Base-by-base conservation (phyloP, 148 eudicot genomes). In the Camellia japonica region DNA sequence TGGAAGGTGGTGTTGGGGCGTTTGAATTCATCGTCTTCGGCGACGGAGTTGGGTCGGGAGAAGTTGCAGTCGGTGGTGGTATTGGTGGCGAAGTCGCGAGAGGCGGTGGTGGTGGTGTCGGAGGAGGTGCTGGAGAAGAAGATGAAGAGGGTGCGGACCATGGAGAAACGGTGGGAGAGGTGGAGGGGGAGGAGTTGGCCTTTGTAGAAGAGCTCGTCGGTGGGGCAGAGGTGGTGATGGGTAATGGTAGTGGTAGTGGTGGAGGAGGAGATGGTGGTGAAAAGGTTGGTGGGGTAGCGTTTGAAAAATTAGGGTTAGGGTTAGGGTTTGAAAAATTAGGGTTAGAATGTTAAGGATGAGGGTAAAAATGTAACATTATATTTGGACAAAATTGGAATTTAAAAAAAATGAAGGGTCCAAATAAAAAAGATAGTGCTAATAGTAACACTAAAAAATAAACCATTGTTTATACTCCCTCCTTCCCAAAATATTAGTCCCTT, bases 181-280 rank as follows among this genome's bases (percentile, higher is more conserved):
- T 90, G 95, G 82, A 93, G 94, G 2, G 97, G 98, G 30, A 93
- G 87, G 76, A 94, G 88, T 38, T 92, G 95, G 7, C 98, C 98
- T 49, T 93, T 93, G 90, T 93, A 94, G 85, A 94, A 94, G 65
- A 94, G 93, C 73, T 94, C 93, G 85, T 94, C 97, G 59, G 97
- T 97, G 6, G 97, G 94, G 81, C 92, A 87, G 30, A 90, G 85
- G 23, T 30, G 1, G n/a, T n/a, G 38, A 1, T 30, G 38, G 38
- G 38, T 30, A 30, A 1, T 30, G 38, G 81, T 23, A 23, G 30
- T 78, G 62, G 88, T 83, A n/a, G 88, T 83, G 41, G 96, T 80
- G n/a, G 82, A 93, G 65, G 89, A 13, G 2, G 91, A 84, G 86
- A 89, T 84, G 7, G 88, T 84, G 90, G 38, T 30, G 38, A 30